Evolutionary conservation across 2,329 filamentous ascomycete species (phyloP).

Genomic region (Chaetomium strumarium): DNA sequence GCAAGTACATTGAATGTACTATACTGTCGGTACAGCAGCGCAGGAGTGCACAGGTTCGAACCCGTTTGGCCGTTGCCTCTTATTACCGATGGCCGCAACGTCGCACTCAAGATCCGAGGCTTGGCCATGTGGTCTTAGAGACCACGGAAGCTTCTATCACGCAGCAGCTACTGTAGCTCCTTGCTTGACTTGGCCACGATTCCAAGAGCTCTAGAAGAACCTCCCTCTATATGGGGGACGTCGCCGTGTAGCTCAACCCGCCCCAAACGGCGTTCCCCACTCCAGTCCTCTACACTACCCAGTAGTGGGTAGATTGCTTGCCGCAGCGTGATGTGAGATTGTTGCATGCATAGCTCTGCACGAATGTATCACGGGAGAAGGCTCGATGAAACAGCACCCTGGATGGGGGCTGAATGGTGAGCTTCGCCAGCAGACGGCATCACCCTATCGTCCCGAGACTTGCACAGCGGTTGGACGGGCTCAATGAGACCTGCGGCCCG

Average conservation of each 20-base stretch:
- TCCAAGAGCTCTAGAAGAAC: neutral
- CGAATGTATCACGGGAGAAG: conserved; percentile 19
- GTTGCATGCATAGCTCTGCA: conserved; percentile 16
- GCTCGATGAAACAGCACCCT: neutral
- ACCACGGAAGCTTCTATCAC: neutral
- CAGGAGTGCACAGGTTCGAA: no score
- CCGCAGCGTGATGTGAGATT: conserved; percentile 21
- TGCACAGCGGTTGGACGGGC: conserved; percentile 1
- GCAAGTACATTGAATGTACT: no score
- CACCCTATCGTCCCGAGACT: neutral
- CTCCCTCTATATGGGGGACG: conserved; percentile 8
- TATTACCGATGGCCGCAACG: neutral
- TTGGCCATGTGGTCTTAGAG: no score
- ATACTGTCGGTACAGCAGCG: no score
- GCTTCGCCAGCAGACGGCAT: neutral
- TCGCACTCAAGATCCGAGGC: neutral
- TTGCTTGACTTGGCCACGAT: neutral
- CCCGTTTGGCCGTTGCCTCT: neutral
- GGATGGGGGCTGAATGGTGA: neutral
- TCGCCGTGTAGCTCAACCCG: conserved; percentile 14
- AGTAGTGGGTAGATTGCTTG: conserved; percentile 19
- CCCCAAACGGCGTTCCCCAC: neutral
- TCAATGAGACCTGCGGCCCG: neutral
- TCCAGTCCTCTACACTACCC: no score
- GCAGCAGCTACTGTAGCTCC: neutral